Base-by-base conservation (phyloP, 2,329 filamentous ascomycete genomes). In the Verticillium nubilum region DNA sequence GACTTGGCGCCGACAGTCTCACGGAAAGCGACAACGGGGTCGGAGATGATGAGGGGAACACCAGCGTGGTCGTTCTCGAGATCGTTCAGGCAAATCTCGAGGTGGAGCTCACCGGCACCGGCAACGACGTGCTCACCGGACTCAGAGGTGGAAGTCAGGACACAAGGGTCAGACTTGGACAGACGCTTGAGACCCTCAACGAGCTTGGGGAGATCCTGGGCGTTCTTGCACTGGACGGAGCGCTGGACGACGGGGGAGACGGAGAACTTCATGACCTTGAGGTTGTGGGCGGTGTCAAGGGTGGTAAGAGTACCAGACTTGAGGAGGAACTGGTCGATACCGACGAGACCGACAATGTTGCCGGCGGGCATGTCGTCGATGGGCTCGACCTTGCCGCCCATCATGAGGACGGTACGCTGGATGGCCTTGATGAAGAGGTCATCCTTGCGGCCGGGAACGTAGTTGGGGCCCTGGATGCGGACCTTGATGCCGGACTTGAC, bases 261-360 rank as follows among this genome's bases (percentile, higher is more conserved):
- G 75, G 95, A 99, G 90, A 99, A 99, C 86, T 97, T 98, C 95
- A 99, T 99, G 83, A 99, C 95, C 90, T 98, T 98, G 74, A 99
- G 84, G 89, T 99, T 99, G 90, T 99, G 95, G 77, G 95, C 94
- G 67, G 92, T 96, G 70, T 99, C 95, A 76, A 86, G 88, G 77
- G 94, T 98, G 81, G 93, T 97, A 72, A 99, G 90, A 74, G 95
- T 99, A 90, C 95, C 95, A 78, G 95, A 98, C 90, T 99, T 99
- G 85, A 99, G 92, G 86, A 99, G 86, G 91, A 98, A 99, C 88
- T 99, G 95, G 79, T 99, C 95, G 72, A 99, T 92, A 89, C 95
- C 95, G 76, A 99, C 95, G 73, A 99, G 87, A 86, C 95, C 95
- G 73, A 97, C 89, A 85, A 99, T 98, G 90, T 99, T 99, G 88